Conservation (phyloP, 1,284 basidiomycete genomes). For the Ganoderma multipileum region DNA sequence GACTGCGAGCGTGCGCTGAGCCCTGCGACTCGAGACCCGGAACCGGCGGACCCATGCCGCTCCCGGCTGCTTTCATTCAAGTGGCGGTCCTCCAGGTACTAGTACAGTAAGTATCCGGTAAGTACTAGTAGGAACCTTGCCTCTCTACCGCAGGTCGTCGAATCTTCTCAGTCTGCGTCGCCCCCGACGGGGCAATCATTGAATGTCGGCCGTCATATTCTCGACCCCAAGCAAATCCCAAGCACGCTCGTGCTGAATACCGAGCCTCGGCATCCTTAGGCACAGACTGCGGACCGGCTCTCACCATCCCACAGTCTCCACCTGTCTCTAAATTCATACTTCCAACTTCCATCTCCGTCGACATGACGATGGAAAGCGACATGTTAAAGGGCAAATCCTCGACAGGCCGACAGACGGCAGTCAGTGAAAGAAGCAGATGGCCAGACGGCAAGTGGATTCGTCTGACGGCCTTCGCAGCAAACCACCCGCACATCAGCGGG, state of each 20-base stretch:
- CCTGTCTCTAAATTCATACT: neutral
- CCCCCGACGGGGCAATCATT: neutral
- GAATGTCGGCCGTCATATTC: neutral
- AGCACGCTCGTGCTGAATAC: neutral
- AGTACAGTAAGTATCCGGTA: too few species aligned
- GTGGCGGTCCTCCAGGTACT: neutral
- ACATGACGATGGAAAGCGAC: slow-evolving; percentile 14
- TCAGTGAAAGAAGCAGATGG: neutral
- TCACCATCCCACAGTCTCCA: neutral
- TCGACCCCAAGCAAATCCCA: neutral
- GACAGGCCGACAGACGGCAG: neutral
- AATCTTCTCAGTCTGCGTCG: neutral
- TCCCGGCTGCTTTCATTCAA: neutral
- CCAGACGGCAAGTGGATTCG: slow-evolving; percentile 5
- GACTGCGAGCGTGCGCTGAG: slow-evolving; percentile 1
- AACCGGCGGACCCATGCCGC: neutral
- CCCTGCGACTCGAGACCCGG: neutral
- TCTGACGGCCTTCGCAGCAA: neutral
- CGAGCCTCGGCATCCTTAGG: neutral
- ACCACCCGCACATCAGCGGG: neutral
- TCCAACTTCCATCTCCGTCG: slow-evolving; percentile 13
- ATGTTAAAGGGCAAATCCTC: neutral
- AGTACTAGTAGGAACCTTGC: neutral
- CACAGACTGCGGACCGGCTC: neutral
- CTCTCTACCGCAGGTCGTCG: neutral